A percentile compares a stretch with the other conserved stretches of the same genome.
Evolutionary conservation across 1,284 basidiomycete species (phyloP).

Genomic region (Trichosporon sp.): DNA sequence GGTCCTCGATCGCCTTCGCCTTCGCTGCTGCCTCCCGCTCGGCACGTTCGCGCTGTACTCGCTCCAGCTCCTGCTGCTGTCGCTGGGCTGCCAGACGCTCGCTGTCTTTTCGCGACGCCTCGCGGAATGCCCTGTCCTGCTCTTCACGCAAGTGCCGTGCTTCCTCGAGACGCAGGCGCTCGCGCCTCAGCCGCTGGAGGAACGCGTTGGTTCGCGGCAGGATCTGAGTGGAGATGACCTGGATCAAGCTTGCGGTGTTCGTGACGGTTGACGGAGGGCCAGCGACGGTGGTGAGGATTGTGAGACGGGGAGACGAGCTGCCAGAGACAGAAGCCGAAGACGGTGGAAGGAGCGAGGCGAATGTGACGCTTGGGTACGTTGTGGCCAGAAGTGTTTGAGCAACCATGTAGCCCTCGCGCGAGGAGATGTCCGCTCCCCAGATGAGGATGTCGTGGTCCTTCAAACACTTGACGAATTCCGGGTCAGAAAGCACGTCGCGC

Average conservation of each 20-base stretch:
- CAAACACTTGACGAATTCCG: slow-evolving; percentile 60
- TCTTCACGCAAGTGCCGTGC: slow-evolving; percentile 68
- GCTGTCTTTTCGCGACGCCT: slow-evolving; percentile 62
- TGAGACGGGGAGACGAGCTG: slow-evolving; percentile 54
- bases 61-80: slow-evolving; percentile 25
- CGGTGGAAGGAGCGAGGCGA: slow-evolving; percentile 73
- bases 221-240: slow-evolving; percentile 63
- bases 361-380: slow-evolving; percentile 86
- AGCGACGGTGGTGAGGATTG: slow-evolving; percentile 74
- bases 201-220: slow-evolving; percentile 72
- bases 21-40: slow-evolving; percentile 23
- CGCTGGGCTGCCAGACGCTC: slow-evolving; percentile 47
- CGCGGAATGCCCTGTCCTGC: slow-evolving; percentile 72
- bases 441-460: slow-evolving; percentile 66
- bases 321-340: slow-evolving; percentile 38
- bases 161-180: slow-evolving; percentile 54
- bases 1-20: slow-evolving; percentile 17
- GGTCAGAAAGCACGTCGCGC: slow-evolving; percentile 71
- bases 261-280: slow-evolving; percentile 62
- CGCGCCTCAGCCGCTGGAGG: slow-evolving; percentile 58
- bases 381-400: slow-evolving; percentile 79
- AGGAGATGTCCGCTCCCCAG: slow-evolving; percentile 79
- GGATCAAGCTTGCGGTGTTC: slow-evolving; percentile 58
- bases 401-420: slow-evolving; percentile 76
- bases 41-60: slow-evolving; percentile 39